A percentile compares a stretch with the other conserved stretches of the same genome.
Evolutionary conservation across 139 green algal genomes (phyloP).

Genomic region (Edaphochlamys debaryana): DNA sequence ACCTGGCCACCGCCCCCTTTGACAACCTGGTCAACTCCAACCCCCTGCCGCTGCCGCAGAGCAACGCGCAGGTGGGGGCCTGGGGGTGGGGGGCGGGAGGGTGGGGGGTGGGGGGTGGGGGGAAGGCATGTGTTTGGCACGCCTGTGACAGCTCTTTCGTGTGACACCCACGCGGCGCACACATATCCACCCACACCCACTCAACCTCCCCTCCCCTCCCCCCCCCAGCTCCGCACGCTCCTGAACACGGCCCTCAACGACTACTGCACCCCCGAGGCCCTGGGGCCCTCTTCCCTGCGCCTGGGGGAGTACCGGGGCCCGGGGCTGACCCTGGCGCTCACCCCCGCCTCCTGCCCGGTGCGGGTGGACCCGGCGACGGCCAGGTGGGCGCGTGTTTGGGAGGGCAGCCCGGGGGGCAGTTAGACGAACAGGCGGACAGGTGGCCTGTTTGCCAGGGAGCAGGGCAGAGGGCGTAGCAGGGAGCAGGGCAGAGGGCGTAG

Average conservation of each 20-base stretch:
- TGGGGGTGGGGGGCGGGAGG: background rate
- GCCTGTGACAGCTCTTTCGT: no score
- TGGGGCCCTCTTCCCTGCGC: background rate
- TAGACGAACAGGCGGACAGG: no score
- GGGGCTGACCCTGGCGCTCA: background rate
- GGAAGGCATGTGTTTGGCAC: no score
- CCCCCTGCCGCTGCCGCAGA: slow-evolving; percentile 25
- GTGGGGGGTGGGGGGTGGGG: background rate
- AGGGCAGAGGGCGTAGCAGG: no score
- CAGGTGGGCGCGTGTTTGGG: no score
- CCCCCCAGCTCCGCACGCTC: slow-evolving; percentile 12
- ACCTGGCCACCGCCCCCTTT: slow-evolving; percentile 7
- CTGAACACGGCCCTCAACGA: slow-evolving; percentile 24
- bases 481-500: no score
- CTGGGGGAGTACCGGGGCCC: slow-evolving; percentile 5
- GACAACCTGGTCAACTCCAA: slow-evolving; percentile 39
- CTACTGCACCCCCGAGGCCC: slow-evolving; percentile 20
- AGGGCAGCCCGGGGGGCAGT: no score
- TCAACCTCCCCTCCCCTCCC: no score
- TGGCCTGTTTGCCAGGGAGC: no score
- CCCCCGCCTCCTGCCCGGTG: slow-evolving; percentile 17
- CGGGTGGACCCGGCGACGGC: slow-evolving; percentile 7
- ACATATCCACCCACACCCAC: background rate
- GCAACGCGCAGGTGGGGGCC: background rate
- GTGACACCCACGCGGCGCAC: no score